These are phyloP conservation scores for Coelastrella sp. DNA, from an alignment of 139 green algal species.

Conservation along the genomic window DNA sequence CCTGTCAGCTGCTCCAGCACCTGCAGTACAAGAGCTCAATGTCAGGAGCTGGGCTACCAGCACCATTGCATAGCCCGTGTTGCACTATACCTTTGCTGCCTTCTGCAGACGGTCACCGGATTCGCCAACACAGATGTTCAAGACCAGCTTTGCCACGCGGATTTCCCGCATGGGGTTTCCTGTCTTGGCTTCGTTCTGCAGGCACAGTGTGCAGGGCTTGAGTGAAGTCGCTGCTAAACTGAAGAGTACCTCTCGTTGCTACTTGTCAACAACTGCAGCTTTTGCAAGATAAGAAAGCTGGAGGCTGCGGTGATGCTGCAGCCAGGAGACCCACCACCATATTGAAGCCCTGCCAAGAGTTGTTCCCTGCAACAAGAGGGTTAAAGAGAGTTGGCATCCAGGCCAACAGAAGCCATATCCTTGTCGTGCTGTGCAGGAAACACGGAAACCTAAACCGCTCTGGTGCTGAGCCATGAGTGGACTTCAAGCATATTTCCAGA, in stretches of 20 bases:
- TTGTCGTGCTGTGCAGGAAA: not conserved
- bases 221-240: no score
- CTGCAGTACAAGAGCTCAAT: constrained; percentile 57
- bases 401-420: not conserved
- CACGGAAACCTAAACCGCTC: not conserved
- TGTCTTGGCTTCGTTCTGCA: constrained; percentile 75
- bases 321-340: constrained; percentile 20
- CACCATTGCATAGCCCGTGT: no score
- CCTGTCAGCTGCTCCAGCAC: constrained; percentile 99
- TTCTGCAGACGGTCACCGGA: constrained; percentile 98
- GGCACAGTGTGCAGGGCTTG: not conserved
- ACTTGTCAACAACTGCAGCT: not conserved
- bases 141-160: constrained; percentile 96
- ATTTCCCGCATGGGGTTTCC: constrained; percentile 97
- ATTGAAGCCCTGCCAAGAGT: not conserved
- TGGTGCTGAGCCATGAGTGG: no score
- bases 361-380: not conserved
- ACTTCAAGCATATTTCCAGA: no score
- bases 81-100: constrained; percentile 96
- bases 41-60: not conserved
- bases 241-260: not conserved
- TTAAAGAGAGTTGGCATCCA: not conserved
- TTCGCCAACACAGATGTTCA: constrained; percentile 99
- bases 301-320: constrained; percentile 19
- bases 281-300: not conserved